Evolutionary conservation across 306 rosid genomes (phyloP).

Genomic region (Urtica urens): DNA sequence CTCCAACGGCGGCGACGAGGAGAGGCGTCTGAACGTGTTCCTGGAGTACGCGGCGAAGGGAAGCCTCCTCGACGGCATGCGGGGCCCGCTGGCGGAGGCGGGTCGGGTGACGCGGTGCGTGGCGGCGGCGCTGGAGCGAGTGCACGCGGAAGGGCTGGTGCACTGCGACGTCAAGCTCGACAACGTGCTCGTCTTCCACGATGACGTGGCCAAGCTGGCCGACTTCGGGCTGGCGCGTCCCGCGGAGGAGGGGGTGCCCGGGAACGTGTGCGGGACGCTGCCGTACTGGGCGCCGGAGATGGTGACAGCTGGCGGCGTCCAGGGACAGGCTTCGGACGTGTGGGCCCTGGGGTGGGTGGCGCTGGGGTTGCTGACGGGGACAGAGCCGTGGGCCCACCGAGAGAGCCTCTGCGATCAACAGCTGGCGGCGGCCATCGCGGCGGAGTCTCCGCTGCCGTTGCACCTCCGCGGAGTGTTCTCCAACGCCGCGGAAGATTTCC

Average conservation of each 20-base stretch:
- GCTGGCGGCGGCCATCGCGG: conserved; percentile 46
- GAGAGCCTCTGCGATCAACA: conserved; percentile 23
- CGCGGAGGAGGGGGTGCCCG: conserved; percentile 17
- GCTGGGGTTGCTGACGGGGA: conserved; percentile 63
- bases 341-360: conserved; percentile 78
- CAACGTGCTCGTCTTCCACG: conserved; percentile 46
- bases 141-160: conserved; percentile 52
- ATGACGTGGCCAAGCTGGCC: conserved; percentile 43
- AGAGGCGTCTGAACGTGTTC: too few species aligned
- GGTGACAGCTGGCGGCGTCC: conserved; percentile 40
- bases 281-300: conserved; percentile 70
- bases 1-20: too few species aligned
- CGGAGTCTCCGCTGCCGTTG: conserved; percentile 60
- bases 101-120: too few species aligned
- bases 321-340: conserved; percentile 40
- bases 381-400: conserved; percentile 36
- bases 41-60: too few species aligned
- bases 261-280: conserved; percentile 50
- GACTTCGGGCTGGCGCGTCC: conserved; percentile 70
- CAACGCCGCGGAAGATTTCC: conserved; percentile 50
- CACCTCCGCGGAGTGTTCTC: conserved; percentile 44
- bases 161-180: conserved; percentile 75
- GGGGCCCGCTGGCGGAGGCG: too few species aligned
- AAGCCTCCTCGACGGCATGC: too few species aligned
- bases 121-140: too few species aligned